phyloP scores from a whole-genome alignment of 2,329 filamentous ascomycete genomes.

The Metarhizium guizhouense region DNA sequence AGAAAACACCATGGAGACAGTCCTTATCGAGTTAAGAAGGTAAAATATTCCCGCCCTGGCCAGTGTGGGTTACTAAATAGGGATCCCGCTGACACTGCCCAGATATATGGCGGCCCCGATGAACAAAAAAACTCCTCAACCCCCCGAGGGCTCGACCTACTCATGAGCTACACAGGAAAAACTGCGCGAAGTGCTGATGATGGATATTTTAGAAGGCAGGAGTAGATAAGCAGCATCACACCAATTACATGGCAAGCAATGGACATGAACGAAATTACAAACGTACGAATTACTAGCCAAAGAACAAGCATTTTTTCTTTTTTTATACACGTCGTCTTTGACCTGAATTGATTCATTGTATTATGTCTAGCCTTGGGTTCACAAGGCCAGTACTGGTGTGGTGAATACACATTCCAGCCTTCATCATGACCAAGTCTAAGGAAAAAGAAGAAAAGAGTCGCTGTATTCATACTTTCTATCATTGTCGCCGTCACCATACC shows the following conservation, averaged over 20 bases:
- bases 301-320: background rate
- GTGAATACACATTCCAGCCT: background rate
- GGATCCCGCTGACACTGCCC: background rate
- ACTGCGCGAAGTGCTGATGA: background rate
- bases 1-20: slow-evolving; percentile 90
- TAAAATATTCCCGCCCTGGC: slow-evolving; percentile 19
- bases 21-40: slow-evolving; percentile 79
- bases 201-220: background rate
- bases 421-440: background rate
- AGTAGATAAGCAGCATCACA: background rate
- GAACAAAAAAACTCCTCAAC: slow-evolving; percentile 94
- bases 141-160: slow-evolving; percentile 66
- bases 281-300: background rate
- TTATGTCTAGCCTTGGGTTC: background rate
- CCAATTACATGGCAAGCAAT: background rate
- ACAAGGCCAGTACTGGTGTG: background rate
- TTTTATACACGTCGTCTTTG: background rate
- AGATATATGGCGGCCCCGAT: slow-evolving; percentile 89
- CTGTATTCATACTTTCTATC: background rate
- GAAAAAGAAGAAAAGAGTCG: background rate
- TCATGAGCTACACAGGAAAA: slow-evolving; percentile 13
- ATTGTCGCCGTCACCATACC: background rate
- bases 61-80: background rate
- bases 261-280: background rate
- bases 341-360: background rate